Evolutionary conservation across 495 filamentous ascomycete genomes (phyloP), one percentile per base, ranked within the genome.

Genomic region (Hypoxylon rickii): DNA sequence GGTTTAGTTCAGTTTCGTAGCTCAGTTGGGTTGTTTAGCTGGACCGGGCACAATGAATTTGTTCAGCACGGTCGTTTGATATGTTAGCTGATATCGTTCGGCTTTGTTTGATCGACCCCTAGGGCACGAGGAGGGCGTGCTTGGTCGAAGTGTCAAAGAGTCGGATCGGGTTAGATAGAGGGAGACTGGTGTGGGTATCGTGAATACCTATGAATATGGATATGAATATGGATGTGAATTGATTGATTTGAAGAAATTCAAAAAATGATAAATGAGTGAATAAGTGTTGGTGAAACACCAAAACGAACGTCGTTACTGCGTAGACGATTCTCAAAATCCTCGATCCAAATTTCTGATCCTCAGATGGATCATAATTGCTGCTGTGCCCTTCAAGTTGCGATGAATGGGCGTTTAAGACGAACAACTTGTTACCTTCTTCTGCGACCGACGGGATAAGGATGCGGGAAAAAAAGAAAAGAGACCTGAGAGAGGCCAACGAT

Each of bases 101-200:
- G 58, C 47, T 46, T 52, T 45, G 60, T 63, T 63, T 63, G 60
- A 63, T 63, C 60, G 53, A 22, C 60, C 33, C 26, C 44, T 34
- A 21, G 60, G 54, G 53, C 59, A 52, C 41, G 34, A 51, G 39
- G 32, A 34, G 58, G 45, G 22, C 33, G 19, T 43, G 22, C 51
- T 21, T 45, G 36, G 45, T 47, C 26, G 51, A 49, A 46, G 54
- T 58, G 32, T 58, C 54, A 63, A 54, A 47, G 58, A 50, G 40
- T 53, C 17, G 49, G 49, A 63, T 58, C 44, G 42, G 58, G 43
- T 44, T 13, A 34, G 32, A 34, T 34, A 34, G 5, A n/a, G 32
- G n/a, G 32, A 7, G 7, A n/a, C n/a, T n/a, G 24, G 10, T 4
- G 24, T 4, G 24, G 10, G 24, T 4, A 4, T 29, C 24, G 24